Percentiles rank a stretch among this genome's conserved stretches.
phyloP scores from a whole-genome alignment of 805 yeast species.

The Metschnikowia reukaufii region DNA sequence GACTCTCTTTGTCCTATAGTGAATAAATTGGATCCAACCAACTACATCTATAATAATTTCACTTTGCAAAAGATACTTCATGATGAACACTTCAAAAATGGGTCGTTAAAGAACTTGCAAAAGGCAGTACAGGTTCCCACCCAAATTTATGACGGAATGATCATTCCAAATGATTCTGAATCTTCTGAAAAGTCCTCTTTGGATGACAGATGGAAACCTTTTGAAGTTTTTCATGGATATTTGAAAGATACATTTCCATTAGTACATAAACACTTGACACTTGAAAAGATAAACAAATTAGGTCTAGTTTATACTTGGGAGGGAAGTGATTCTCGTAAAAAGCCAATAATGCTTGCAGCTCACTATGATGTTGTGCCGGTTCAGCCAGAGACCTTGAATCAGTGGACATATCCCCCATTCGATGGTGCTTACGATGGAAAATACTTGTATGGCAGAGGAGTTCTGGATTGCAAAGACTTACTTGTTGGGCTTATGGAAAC shows the following conservation, averaged over 20 bases:
- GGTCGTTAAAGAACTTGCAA: constrained; percentile 24
- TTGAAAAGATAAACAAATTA: constrained; percentile 51
- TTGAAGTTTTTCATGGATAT: constrained; percentile 49
- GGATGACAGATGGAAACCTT: constrained; percentile 27
- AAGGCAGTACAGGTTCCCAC: constrained; percentile 35
- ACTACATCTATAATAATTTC: constrained; percentile 21
- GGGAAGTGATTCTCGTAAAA: constrained; percentile 54
- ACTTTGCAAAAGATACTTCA: constrained; percentile 28
- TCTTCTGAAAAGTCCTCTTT: constrained; percentile 5
- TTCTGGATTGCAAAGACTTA: constrained; percentile 41
- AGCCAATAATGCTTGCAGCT: constrained; percentile 70
- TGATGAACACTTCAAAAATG: constrained; percentile 25
- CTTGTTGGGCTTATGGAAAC: constrained; percentile 44
- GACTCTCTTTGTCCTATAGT: constrained; percentile 39
- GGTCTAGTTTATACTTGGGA: constrained; percentile 65
- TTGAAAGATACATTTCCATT: constrained; percentile 55
- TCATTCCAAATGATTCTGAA: constrained; percentile 27
- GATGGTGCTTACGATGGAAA: constrained; percentile 59
- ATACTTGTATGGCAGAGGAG: constrained; percentile 37
- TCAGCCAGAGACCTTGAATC: constrained; percentile 50
- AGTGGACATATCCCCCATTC: constrained; percentile 72
- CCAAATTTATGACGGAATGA: constrained; percentile 32
- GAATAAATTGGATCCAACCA: constrained; percentile 30
- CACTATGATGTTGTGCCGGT: constrained; percentile 86
- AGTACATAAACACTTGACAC: constrained; percentile 46